Evolutionary conservation across 2,329 filamentous ascomycete species (phyloP).

Genomic region (Stemphylium lycopersici): DNA sequence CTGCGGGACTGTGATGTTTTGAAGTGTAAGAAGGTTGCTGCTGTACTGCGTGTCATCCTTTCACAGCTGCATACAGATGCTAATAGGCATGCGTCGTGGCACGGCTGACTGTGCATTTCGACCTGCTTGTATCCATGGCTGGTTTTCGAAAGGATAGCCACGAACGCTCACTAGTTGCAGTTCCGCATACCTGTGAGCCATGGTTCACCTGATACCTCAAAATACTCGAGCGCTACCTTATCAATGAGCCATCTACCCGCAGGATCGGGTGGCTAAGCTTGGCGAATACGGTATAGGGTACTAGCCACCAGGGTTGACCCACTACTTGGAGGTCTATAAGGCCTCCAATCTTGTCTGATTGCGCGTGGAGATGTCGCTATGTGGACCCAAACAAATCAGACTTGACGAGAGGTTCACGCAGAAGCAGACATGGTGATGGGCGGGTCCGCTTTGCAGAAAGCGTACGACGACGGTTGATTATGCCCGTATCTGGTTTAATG

Average conservation of each 20-base stretch:
- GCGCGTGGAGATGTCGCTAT: not conserved
- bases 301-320: slow-evolving; percentile 1
- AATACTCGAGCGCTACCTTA: slow-evolving; percentile 8
- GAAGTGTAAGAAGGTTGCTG: slow-evolving; percentile 1
- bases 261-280: slow-evolving; percentile 1
- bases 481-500: slow-evolving; percentile 4
- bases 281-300: not conserved
- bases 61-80: slow-evolving; percentile 2
- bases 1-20: not conserved
- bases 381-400: slow-evolving; percentile 3
- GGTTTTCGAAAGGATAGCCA: not conserved
- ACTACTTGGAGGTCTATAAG: not conserved
- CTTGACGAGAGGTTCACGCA: not conserved
- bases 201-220: slow-evolving; percentile 2
- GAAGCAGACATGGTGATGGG: slow-evolving; percentile 4
- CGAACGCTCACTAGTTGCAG: not conserved
- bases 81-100: slow-evolving; percentile 4
- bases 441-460: slow-evolving; percentile 6
- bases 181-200: slow-evolving; percentile 1
- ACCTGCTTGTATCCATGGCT: not conserved
- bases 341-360: not conserved
- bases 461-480: slow-evolving; percentile 2
- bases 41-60: slow-evolving; percentile 11
- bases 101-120: slow-evolving; percentile 8
- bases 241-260: slow-evolving; percentile 6